Conservation (phyloP, 2,329 filamentous ascomycete genomes). For the Orbilia brochopaga region DNA sequence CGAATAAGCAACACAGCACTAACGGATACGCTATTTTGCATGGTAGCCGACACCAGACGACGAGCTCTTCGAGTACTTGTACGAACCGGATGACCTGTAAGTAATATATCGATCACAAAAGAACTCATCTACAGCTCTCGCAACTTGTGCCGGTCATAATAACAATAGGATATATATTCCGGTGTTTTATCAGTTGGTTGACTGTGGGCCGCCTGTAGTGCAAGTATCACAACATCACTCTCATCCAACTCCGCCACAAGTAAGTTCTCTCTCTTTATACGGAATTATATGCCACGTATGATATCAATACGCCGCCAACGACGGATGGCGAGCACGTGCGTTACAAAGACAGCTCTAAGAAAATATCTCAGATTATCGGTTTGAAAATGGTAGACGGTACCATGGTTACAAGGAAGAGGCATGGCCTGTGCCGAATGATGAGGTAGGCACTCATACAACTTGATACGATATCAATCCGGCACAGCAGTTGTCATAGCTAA, state of each 20-base stretch:
- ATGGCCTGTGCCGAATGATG: constrained; percentile 65
- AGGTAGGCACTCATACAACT: constrained; percentile 51
- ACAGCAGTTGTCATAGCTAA: background rate
- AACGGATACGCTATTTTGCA: no score
- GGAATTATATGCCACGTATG: background rate
- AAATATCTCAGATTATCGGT: constrained; percentile 46
- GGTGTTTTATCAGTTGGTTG: no score
- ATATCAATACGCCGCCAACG: no score
- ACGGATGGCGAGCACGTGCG: no score
- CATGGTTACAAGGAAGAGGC: constrained; percentile 61
- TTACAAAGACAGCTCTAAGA: no score
- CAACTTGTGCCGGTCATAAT: no score
- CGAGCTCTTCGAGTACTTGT: constrained; percentile 39
- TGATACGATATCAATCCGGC: background rate
- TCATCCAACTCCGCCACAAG: constrained; percentile 32
- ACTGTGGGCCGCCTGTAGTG: constrained; percentile 1
- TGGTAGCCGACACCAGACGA: constrained; percentile 10
- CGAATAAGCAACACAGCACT: no score
- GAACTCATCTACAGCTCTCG: no score
- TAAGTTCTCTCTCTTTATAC: constrained; percentile 25
- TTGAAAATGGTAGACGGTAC: constrained; percentile 59
- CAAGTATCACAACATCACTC: constrained; percentile 43
- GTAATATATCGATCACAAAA: no score
- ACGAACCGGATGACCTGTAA: constrained; percentile 43
- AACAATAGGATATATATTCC: no score